Percentiles rank a stretch among this genome's conserved stretches.
phyloP scores from a whole-genome alignment of 2,329 filamentous ascomycete species.

The Penicillium sclerotigenum region DNA sequence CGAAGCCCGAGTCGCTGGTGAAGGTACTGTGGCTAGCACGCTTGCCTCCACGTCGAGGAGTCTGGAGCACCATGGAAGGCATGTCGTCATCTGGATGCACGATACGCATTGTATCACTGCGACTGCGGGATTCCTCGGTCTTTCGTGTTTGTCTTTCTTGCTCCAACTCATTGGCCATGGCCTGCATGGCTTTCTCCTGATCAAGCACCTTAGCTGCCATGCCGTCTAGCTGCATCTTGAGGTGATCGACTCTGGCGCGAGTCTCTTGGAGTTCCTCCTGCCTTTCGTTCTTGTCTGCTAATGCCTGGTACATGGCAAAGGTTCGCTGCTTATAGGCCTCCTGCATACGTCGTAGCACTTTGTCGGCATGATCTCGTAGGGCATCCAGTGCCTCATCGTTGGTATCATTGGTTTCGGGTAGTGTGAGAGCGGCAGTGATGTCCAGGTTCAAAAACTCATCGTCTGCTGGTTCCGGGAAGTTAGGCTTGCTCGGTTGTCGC shows the following conservation, averaged over 20 bases:
- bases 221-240: slow-evolving; percentile 60
- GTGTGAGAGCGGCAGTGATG: slow-evolving; percentile 54
- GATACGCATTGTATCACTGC: slow-evolving; percentile 32
- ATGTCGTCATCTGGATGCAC: slow-evolving; percentile 32
- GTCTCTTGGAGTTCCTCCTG: slow-evolving; percentile 62
- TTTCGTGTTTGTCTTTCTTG: slow-evolving; percentile 42
- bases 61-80: slow-evolving; percentile 36
- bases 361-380: slow-evolving; percentile 55
- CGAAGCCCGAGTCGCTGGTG: slow-evolving; percentile 57
- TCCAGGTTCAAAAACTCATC: slow-evolving; percentile 57
- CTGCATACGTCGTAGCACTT: slow-evolving; percentile 55
- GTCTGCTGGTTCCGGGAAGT: slow-evolving; percentile 38
- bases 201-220: slow-evolving; percentile 56
- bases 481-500: slow-evolving; percentile 27
- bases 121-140: slow-evolving; percentile 39
- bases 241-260: slow-evolving; percentile 54
- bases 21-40: slow-evolving; percentile 41
- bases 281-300: slow-evolving; percentile 55
- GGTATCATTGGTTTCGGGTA: slow-evolving; percentile 48
- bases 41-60: slow-evolving; percentile 34
- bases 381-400: slow-evolving; percentile 56
- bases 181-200: slow-evolving; percentile 56
- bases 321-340: slow-evolving; percentile 54
- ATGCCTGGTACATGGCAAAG: slow-evolving; percentile 49
- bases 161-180: slow-evolving; percentile 49